Percentiles rank a stretch among this genome's conserved stretches.
Evolutionary conservation across 495 filamentous ascomycete species (phyloP).

Genomic region (Chlorociboria aeruginascens): DNA sequence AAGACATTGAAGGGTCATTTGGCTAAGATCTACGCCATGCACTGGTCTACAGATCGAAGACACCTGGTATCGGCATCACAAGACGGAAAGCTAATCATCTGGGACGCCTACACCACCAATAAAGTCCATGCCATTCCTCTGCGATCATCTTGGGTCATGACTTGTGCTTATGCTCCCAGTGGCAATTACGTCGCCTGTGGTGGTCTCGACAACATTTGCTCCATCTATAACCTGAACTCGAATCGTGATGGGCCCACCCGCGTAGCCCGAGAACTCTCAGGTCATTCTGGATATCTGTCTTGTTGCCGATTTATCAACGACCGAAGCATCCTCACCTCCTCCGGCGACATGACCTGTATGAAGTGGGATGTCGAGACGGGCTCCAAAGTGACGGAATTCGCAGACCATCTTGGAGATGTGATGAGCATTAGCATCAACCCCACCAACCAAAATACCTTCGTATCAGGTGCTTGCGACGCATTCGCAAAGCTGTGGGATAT

Average conservation of each 20-base stretch:
- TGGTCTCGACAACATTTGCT: conserved; percentile 98
- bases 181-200: conserved; percentile 97
- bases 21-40: conserved; percentile 99
- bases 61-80: conserved; percentile 97
- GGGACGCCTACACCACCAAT: conserved; percentile 99
- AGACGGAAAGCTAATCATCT: conserved; percentile 98
- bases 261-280: conserved; percentile 91
- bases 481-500: conserved; percentile 99
- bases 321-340: conserved; percentile 92
- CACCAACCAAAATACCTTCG: conserved; percentile 96
- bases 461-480: conserved; percentile 94
- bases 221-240: conserved; percentile 93
- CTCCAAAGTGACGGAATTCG: conserved; percentile 94
- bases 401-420: conserved; percentile 95
- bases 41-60: conserved; percentile 98
- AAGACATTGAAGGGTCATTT: conserved; percentile 93
- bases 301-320: conserved; percentile 99
- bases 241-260: conserved; percentile 92
- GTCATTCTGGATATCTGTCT: conserved; percentile 92
- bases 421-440: conserved; percentile 99
- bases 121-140: conserved; percentile 99
- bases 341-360: conserved; percentile 99
- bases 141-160: conserved; percentile 99
- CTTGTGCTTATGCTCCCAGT: conserved; percentile 95
- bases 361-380: conserved; percentile 99